phyloP scores from a whole-genome alignment of 805 yeast species.

The Lachancea sp. region DNA sequence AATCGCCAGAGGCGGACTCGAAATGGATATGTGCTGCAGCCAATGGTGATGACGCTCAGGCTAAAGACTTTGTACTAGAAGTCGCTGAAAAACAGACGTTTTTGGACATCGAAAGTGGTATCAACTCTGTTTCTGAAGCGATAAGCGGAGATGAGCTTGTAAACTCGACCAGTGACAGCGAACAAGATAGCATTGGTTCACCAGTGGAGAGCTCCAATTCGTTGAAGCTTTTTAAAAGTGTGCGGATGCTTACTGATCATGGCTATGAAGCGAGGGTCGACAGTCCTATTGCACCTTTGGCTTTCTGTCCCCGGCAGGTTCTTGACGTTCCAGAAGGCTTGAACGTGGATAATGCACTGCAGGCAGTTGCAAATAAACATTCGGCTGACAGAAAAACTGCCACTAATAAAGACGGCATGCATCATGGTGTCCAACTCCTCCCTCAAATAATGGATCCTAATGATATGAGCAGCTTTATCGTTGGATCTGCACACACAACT shows the following conservation, averaged over 20 bases:
- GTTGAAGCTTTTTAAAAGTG: slow-evolving; percentile 19
- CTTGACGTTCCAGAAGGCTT: slow-evolving; percentile 7
- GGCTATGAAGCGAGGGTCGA: slow-evolving; percentile 14
- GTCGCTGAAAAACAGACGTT: neutral
- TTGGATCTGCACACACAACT: slow-evolving; percentile 21
- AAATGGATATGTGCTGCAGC: no score
- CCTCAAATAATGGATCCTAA: slow-evolving; percentile 20
- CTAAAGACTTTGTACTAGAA: no score
- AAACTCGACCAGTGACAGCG: slow-evolving; percentile 7
- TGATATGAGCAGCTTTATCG: slow-evolving; percentile 12
- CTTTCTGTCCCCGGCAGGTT: slow-evolving; percentile 21
- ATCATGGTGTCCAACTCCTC: neutral
- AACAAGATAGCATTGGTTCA: slow-evolving; percentile 4
- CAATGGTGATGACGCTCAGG: no score
- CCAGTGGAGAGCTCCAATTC: slow-evolving; percentile 3
- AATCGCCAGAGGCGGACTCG: neutral
- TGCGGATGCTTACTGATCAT: slow-evolving; percentile 10
- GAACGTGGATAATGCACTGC: neutral
- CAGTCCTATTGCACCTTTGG: slow-evolving; percentile 13
- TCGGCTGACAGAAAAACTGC: neutral
- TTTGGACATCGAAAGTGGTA: neutral
- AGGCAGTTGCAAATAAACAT: neutral
- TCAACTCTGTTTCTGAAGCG: slow-evolving; percentile 1
- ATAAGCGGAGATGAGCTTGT: slow-evolving; percentile 3
- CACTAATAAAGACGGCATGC: neutral